Percentiles rank a stretch among this genome's conserved stretches.
Conservation (phyloP, 371 early-diverging fungal genomes). For the Apophysomyces variabilis region DNA sequence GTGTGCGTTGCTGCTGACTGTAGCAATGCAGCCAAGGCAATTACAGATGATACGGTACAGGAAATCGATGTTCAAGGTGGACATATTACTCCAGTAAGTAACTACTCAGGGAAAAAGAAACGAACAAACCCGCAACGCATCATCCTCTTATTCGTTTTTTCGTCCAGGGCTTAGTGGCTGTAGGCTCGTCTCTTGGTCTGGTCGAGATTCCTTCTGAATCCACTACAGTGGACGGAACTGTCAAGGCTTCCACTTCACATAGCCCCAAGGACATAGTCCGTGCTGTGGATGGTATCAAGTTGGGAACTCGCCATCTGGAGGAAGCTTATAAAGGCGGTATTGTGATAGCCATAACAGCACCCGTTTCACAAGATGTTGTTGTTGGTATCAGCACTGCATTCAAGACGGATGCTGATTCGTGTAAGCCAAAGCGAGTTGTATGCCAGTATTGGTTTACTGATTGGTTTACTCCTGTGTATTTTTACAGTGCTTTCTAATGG, state of each 20-base stretch:
- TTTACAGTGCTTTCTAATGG: constrained; percentile 26
- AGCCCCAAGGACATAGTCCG: constrained; percentile 38
- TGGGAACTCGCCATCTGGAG: constrained; percentile 62
- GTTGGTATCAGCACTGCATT: constrained; percentile 47
- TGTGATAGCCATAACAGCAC: constrained; percentile 57
- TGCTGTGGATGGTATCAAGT: constrained; percentile 64
- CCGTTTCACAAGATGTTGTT: constrained; percentile 44
- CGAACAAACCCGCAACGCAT: background rate
- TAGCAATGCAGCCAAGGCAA: constrained; percentile 7
- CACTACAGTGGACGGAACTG: constrained; percentile 58
- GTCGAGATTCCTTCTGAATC: constrained; percentile 61
- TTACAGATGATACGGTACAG: background rate
- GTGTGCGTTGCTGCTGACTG: constrained; percentile 48
- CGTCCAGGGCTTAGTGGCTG: constrained; percentile 49
- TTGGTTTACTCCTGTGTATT: background rate
- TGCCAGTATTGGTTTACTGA: background rate
- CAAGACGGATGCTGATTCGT: constrained; percentile 25
- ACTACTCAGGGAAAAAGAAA: background rate
- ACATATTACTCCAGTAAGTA: constrained; percentile 41
- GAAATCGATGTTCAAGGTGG: constrained; percentile 43
- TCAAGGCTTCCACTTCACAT: constrained; percentile 24
- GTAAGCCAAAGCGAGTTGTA: constrained; percentile 7
- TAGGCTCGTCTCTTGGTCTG: constrained; percentile 59
- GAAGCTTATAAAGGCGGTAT: constrained; percentile 71
- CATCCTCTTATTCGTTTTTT: background rate